phyloP scores from a whole-genome alignment of 371 early-diverging fungal genomes.

The Entomophthora muscae region DNA sequence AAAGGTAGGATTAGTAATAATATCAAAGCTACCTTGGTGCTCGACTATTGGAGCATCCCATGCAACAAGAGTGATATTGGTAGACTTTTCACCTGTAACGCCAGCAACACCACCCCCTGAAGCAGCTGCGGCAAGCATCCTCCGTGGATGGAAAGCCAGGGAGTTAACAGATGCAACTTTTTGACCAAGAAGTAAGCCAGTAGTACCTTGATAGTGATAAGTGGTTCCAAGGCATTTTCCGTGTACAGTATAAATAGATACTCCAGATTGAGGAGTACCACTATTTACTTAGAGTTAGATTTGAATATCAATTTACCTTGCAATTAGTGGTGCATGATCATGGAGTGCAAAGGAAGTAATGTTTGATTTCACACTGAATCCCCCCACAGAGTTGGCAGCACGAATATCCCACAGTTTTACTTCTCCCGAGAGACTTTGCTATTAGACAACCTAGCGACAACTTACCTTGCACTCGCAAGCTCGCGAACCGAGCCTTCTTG shows the following conservation, averaged over 20 bases:
- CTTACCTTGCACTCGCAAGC: constrained; percentile 31
- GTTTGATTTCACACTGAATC: constrained; percentile 24
- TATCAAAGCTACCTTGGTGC: not conserved
- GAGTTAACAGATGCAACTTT: constrained; percentile 20
- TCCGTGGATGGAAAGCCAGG: constrained; percentile 31
- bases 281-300: constrained; percentile 12
- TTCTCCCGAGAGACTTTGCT: constrained; percentile 34
- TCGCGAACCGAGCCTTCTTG: constrained; percentile 41
- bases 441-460: too few relatives aligned
- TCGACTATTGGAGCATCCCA: constrained; percentile 6
- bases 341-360: constrained; percentile 46
- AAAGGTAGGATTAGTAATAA: not conserved
- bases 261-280: constrained; percentile 28
- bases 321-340: constrained; percentile 35
- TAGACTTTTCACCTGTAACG: not conserved
- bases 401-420: constrained; percentile 77
- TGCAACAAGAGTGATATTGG: not conserved
- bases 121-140: constrained; percentile 27
- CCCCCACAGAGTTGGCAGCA: constrained; percentile 22
- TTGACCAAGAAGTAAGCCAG: constrained; percentile 20
- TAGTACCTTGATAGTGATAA: constrained; percentile 25
- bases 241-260: constrained; percentile 29
- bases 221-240: constrained; percentile 22
- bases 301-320: constrained; percentile 22
- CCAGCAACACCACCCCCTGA: constrained; percentile 6